phyloP scores from a whole-genome alignment of 1,139 yeast species.

The Kodamaea sp. region DNA sequence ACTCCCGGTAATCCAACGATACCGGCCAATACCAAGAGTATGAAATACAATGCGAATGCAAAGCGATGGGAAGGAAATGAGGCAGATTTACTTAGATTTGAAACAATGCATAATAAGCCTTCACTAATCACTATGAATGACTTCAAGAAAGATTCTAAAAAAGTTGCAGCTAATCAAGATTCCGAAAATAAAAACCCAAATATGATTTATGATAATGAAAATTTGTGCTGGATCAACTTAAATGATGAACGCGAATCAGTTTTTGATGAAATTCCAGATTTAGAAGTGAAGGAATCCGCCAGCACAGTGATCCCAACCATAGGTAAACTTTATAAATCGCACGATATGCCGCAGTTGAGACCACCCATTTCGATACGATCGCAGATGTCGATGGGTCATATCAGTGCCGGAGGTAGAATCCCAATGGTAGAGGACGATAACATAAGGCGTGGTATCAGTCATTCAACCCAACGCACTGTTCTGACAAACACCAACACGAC shows the following conservation, averaged over 20 bases:
- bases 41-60: conserved; percentile 53
- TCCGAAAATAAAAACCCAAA: conserved; percentile 22
- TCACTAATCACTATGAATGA: conserved; percentile 35
- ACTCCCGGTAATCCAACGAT: conserved; percentile 11
- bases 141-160: conserved; percentile 16
- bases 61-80: conserved; percentile 72
- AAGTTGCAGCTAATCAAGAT: conserved; percentile 8
- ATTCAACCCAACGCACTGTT: conserved; percentile 36
- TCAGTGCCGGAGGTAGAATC: conserved; percentile 7
- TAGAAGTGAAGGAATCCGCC: conserved; percentile 10
- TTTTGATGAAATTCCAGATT: conserved; percentile 50
- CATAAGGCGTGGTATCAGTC: conserved; percentile 17
- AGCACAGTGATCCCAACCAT: no score
- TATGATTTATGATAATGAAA: conserved; percentile 61
- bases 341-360: conserved; percentile 3
- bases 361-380: conserved; percentile 5
- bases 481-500: conserved; percentile 23
- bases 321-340: background rate
- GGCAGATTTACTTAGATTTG: conserved; percentile 41
- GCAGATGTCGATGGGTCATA: conserved; percentile 1
- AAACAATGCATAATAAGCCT: conserved; percentile 24
- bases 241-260: conserved; percentile 47
- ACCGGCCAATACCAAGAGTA: conserved; percentile 19
- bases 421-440: conserved; percentile 6
- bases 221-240: conserved; percentile 45